Percentiles rank a stretch among this genome's conserved stretches.
These are phyloP conservation scores for Arabis hirsuta DNA, from an alignment of 345 rosid genomes.

Conservation along the genomic window DNA sequence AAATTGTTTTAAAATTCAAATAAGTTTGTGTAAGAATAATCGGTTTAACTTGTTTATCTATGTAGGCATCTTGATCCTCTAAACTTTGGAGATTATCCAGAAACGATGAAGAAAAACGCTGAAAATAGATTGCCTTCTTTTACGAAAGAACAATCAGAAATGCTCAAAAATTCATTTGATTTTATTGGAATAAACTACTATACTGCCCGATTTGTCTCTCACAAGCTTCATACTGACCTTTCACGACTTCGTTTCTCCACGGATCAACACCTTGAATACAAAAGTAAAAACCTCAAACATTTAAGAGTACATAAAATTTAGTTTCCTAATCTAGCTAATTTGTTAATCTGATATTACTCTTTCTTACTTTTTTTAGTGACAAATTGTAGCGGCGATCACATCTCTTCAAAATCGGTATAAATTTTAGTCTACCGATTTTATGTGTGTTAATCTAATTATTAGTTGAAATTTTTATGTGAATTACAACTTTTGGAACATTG, in stretches of 20 bases:
- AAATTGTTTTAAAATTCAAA: no score
- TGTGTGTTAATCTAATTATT: no score
- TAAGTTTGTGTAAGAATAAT: background rate
- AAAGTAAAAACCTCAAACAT: slow-evolving; percentile 32
- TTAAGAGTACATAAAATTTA: background rate
- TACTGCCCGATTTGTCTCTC: slow-evolving; percentile 37
- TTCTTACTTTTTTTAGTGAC: background rate
- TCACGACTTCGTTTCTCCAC: slow-evolving; percentile 40
- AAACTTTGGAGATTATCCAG: slow-evolving; percentile 49
- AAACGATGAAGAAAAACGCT: slow-evolving; percentile 37
- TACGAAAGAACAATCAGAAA: slow-evolving; percentile 38
- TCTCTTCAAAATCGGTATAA: slow-evolving; percentile 36
- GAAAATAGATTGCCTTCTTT: slow-evolving; percentile 49
- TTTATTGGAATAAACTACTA: slow-evolving; percentile 56
- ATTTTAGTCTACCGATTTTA: background rate
- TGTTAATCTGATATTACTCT: background rate
- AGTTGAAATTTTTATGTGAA: background rate
- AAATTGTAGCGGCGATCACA: slow-evolving; percentile 34
- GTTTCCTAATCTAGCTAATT: background rate
- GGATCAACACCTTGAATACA: slow-evolving; percentile 42
- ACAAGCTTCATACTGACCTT: slow-evolving; percentile 18
- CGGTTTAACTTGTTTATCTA: background rate
- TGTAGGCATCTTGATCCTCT: slow-evolving; percentile 46
- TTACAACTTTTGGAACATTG: background rate
- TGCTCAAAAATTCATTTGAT: slow-evolving; percentile 49